Percentiles rank a stretch among this genome's conserved stretches.
Conservation (phyloP, 371 early-diverging fungal genomes). For the Apophysomyces sp. region DNA sequence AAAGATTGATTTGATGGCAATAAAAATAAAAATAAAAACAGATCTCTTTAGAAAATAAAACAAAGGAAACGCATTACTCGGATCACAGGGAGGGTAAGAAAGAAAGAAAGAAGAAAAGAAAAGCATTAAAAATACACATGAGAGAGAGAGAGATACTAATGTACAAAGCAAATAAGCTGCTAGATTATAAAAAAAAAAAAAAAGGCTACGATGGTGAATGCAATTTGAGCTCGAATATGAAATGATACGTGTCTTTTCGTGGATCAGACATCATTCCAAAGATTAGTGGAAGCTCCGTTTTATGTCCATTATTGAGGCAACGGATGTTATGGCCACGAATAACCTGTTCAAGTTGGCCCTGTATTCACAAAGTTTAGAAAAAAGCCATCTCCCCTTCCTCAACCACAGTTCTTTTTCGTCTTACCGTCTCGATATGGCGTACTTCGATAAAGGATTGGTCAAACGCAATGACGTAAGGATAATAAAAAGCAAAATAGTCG, state of each 20-base stretch:
- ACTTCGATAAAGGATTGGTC: slow-evolving; percentile 46
- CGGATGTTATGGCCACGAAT: slow-evolving; percentile 59
- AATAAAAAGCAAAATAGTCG: slow-evolving; percentile 36
- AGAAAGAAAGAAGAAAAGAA: no score
- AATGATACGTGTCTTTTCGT: slow-evolving; percentile 20
- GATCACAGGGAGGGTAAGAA: no score
- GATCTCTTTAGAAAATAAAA: no score
- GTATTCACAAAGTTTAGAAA: not conserved
- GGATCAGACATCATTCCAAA: slow-evolving; percentile 43
- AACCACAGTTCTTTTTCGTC: not conserved
- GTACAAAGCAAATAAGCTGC: not conserved
- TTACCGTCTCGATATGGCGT: slow-evolving; percentile 44
- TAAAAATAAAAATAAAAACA: no score
- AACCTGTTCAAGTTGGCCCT: slow-evolving; percentile 65
- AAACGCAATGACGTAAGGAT: slow-evolving; percentile 48
- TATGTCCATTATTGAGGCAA: slow-evolving; percentile 51
- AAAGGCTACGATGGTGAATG: not conserved
- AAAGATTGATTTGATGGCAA: no score
- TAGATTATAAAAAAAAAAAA: not conserved
- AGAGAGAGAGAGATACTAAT: no score
- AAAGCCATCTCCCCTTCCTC: not conserved
- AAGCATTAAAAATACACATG: no score
- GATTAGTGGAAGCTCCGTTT: slow-evolving; percentile 37
- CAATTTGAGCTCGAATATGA: slow-evolving; percentile 31
- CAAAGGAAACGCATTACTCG: no score